phyloP scores from a whole-genome alignment of 208 protist genomes.

The Trypanosoma melophagium region DNA sequence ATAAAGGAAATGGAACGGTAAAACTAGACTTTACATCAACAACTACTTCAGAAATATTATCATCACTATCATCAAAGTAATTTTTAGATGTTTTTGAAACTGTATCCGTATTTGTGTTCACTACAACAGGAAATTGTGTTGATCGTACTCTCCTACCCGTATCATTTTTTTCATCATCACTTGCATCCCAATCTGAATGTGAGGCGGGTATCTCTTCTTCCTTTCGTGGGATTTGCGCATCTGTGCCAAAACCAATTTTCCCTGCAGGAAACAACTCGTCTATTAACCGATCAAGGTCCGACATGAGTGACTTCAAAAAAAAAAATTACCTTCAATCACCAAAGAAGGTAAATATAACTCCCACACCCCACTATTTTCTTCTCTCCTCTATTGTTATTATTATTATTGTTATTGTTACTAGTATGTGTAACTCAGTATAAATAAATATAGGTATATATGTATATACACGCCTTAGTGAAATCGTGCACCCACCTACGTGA shows the following conservation, averaged over 20 bases:
- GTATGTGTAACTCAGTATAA: too few species aligned
- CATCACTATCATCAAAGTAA: constrained; percentile 63
- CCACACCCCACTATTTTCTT: neutral
- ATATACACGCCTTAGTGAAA: too few species aligned
- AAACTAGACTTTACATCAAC: constrained; percentile 7
- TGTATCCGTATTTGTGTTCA: neutral
- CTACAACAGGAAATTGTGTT: neutral
- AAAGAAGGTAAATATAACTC: neutral
- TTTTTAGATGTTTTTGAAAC: constrained; percentile 3
- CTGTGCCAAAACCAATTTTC: neutral
- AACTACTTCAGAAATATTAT: constrained; percentile 15
- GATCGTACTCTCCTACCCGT: neutral
- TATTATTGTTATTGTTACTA: too few species aligned
- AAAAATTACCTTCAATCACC: neutral
- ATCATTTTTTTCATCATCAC: constrained; percentile 9
- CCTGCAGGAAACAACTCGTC: constrained; percentile 70
- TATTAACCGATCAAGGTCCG: constrained; percentile 67
- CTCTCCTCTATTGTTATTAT: neutral
- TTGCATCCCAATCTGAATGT: constrained; percentile 22
- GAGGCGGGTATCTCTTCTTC: constrained; percentile 11
- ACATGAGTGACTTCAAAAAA: constrained; percentile 26
- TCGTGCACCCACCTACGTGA: too few species aligned
- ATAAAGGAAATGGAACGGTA: constrained; percentile 67
- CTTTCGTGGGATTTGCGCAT: neutral
- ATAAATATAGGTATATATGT: too few species aligned